Percentiles rank a stretch among this genome's conserved stretches.
Conservation (phyloP, 2,329 filamentous ascomycete genomes). For the Fusarium liriodendri region DNA sequence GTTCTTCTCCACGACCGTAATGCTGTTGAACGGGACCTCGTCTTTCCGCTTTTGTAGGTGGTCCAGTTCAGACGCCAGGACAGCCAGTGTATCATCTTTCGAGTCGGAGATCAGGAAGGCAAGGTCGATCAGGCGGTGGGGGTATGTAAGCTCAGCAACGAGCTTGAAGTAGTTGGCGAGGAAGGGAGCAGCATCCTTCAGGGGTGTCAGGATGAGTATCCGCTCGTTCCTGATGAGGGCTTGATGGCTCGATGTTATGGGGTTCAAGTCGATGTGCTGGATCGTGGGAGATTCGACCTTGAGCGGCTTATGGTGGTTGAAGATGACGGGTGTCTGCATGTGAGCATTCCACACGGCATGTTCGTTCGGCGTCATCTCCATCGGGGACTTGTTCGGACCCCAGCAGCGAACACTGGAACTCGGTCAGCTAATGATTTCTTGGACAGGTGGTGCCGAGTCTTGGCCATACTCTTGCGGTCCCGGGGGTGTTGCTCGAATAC, state of each 20-base stretch:
- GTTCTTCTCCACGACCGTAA: constrained; percentile 88
- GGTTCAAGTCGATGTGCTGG: constrained; percentile 84
- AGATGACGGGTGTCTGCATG: constrained; percentile 90
- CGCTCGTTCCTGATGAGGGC: constrained; percentile 85
- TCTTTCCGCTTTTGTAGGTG: constrained; percentile 86
- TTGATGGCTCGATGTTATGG: constrained; percentile 82
- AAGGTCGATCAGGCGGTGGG: constrained; percentile 93
- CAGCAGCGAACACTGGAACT: constrained; percentile 90
- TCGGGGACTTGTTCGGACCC: constrained; percentile 93
- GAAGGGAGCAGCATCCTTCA: constrained; percentile 87
- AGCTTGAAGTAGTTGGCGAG: constrained; percentile 94
- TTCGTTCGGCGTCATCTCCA: constrained; percentile 94
- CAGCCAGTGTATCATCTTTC: constrained; percentile 89
- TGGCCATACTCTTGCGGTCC: constrained; percentile 88
- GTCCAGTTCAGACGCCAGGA: constrained; percentile 85
- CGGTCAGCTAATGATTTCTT: constrained; percentile 42
- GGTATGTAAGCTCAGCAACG: constrained; percentile 88
- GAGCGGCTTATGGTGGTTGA: constrained; percentile 93
- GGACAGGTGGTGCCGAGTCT: not conserved
- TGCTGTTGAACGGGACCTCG: constrained; percentile 86
- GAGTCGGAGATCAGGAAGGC: constrained; percentile 95
- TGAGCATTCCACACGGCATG: constrained; percentile 90
- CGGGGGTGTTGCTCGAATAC: constrained; percentile 80
- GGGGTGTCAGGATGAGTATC: constrained; percentile 89
- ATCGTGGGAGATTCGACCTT: constrained; percentile 86